Conservation (phyloP, 2,329 filamentous ascomycete genomes). For the Arthrinium puccinioides region DNA sequence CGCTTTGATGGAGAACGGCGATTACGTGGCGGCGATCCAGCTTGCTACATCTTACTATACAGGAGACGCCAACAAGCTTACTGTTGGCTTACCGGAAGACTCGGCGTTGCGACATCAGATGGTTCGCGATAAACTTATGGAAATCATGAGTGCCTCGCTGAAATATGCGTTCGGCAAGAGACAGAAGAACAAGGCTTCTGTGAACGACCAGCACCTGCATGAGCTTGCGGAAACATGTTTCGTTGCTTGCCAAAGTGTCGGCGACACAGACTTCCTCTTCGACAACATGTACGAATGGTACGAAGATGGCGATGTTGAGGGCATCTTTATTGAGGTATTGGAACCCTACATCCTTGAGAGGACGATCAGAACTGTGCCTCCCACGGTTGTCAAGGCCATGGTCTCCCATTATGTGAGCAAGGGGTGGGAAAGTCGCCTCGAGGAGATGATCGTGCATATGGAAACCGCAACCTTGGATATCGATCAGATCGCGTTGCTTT, state of each 20-base stretch:
- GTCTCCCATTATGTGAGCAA: conserved; percentile 73
- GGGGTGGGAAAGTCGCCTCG: conserved; percentile 69
- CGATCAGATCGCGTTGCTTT: conserved; percentile 83
- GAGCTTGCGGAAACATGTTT: conserved; percentile 82
- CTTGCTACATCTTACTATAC: conserved; percentile 89
- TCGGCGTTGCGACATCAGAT: conserved; percentile 66
- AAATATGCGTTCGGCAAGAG: conserved; percentile 77
- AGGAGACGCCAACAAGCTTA: conserved; percentile 87
- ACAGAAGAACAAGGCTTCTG: conserved; percentile 36
- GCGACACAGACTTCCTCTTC: conserved; percentile 77
- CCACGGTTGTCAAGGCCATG: conserved; percentile 77
- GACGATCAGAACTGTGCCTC: conserved; percentile 68
- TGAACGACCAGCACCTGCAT: conserved; percentile 55
- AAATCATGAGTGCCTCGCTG: conserved; percentile 88
- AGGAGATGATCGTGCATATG: conserved; percentile 92
- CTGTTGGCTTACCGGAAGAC: conserved; percentile 87
- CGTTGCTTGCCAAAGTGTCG: conserved; percentile 70
- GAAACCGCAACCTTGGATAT: conserved; percentile 87
- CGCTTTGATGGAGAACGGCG: conserved; percentile 92
- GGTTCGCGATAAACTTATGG: conserved; percentile 81
- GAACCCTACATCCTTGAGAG: conserved; percentile 82
- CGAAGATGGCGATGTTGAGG: conserved; percentile 65
- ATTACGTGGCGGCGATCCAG: conserved; percentile 86
- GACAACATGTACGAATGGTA: conserved; percentile 88
- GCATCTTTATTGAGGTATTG: conserved; percentile 78